phyloP scores from a whole-genome alignment of 495 filamentous ascomycete species.

The Penicillium crystallinum region DNA sequence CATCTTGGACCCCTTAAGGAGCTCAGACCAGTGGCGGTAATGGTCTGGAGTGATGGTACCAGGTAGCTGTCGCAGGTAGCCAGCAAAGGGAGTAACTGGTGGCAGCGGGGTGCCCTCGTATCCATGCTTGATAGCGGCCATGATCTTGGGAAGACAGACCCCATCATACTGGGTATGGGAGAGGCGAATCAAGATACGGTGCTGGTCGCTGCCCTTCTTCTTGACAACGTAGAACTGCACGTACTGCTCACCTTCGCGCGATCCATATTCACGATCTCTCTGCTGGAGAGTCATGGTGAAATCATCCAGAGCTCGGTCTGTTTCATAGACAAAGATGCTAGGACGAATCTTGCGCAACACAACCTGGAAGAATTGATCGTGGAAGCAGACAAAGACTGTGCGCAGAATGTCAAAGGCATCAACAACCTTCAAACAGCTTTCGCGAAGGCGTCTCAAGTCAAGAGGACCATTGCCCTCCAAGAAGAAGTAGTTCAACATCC shows the following conservation, averaged over 20 bases:
- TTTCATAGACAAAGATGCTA: constrained; percentile 50
- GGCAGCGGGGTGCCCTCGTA: constrained; percentile 48
- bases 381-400: constrained; percentile 60
- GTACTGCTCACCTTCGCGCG: constrained; percentile 57
- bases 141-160: constrained; percentile 58
- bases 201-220: constrained; percentile 40
- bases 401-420: constrained; percentile 62
- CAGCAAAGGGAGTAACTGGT: constrained; percentile 49
- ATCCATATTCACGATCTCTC: constrained; percentile 44
- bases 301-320: constrained; percentile 46
- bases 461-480: constrained; percentile 46
- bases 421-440: constrained; percentile 40
- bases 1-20: constrained; percentile 44
- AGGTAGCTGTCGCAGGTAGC: constrained; percentile 51
- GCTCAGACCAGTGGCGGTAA: constrained; percentile 46
- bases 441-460: constrained; percentile 43
- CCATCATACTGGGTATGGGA: constrained; percentile 76
- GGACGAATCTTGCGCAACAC: constrained; percentile 51
- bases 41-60: constrained; percentile 44
- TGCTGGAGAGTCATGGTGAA: constrained; percentile 47
- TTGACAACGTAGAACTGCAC: constrained; percentile 57
- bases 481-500: constrained; percentile 56
- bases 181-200: constrained; percentile 60
- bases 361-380: constrained; percentile 55
- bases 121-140: constrained; percentile 47